Evolutionary conservation across 345 rosid genomes (phyloP).

Genomic region (Sonneratia alba): DNA sequence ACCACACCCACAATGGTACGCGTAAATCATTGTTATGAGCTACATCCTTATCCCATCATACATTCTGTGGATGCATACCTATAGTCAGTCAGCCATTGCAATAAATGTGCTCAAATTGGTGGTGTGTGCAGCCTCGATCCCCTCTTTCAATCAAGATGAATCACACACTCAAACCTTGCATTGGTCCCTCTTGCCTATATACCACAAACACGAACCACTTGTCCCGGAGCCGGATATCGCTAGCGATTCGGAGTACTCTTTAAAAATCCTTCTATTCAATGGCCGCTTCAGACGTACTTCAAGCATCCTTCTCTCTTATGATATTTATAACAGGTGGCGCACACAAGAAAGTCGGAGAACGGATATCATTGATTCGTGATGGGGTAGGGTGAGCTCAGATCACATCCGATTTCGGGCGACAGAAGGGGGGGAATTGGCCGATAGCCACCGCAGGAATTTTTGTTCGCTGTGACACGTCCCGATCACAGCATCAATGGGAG

Average conservation of each 20-base stretch:
- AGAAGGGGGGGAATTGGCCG: not conserved
- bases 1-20: too few relatives aligned
- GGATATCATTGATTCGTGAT: not conserved
- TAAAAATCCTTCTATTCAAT: too few relatives aligned
- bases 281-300: too few relatives aligned
- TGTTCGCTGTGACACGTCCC: not conserved
- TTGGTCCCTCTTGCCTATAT: not conserved
- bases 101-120: not conserved
- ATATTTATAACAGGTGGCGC: too few relatives aligned
- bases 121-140: not conserved
- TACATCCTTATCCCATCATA: not conserved
- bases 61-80: not conserved
- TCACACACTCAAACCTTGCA: not conserved
- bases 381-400: not conserved
- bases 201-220: not conserved
- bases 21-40: not conserved
- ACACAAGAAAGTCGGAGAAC: too few relatives aligned
- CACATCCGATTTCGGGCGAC: not conserved
- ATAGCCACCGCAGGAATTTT: constrained; percentile 1
- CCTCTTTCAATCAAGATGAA: not conserved
- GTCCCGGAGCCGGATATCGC: not conserved
- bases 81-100: not conserved
- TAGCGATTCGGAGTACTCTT: too few relatives aligned
- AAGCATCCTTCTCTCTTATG: too few relatives aligned
- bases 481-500: not conserved